These are phyloP conservation scores for Peronospora belbahrii DNA, from an alignment of 352 stramenopile genomes.

Conservation along the genomic window DNA sequence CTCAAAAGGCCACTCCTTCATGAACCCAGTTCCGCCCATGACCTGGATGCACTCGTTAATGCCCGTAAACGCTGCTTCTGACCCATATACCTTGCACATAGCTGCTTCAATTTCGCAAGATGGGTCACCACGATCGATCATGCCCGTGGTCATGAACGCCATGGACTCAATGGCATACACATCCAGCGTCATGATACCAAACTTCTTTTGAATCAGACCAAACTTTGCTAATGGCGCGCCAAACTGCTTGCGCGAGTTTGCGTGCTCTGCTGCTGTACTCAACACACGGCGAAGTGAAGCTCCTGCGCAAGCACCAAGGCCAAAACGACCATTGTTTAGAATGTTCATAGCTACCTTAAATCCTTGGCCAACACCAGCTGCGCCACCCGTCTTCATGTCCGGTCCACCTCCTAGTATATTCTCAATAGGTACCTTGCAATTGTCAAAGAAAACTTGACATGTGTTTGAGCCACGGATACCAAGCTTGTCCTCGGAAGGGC, in stretches of 20 bases:
- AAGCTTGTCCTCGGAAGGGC: conserved; percentile 94
- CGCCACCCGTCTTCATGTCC: conserved; percentile 63
- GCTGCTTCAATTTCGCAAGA: conserved; percentile 84
- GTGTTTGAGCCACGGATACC: conserved; percentile 95
- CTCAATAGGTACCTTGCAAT: conserved; percentile 90
- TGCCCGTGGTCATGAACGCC: conserved; percentile 86
- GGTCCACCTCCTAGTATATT: conserved; percentile 82
- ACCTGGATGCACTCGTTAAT: conserved; percentile 88
- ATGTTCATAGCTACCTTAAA: conserved; percentile 92
- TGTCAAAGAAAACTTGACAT: conserved; percentile 93
- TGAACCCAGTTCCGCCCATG: conserved; percentile 86
- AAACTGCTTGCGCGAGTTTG: conserved; percentile 79
- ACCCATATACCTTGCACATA: conserved; percentile 87
- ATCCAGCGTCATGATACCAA: conserved; percentile 70
- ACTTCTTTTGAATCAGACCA: conserved; percentile 86
- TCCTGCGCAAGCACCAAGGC: conserved; percentile 66
- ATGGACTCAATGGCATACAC: conserved; percentile 85
- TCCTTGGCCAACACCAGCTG: conserved; percentile 74
- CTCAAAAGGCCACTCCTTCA: conserved; percentile 90
- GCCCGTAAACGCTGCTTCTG: conserved; percentile 69
- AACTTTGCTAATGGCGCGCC: conserved; percentile 64
- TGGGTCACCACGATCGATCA: conserved; percentile 81
- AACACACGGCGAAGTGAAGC: conserved; percentile 67
- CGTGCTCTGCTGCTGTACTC: conserved; percentile 55
- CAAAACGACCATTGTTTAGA: conserved; percentile 90